Evolutionary conservation across 257 asterid species (phyloP).

Genomic region (Lycium ferocissimum): DNA sequence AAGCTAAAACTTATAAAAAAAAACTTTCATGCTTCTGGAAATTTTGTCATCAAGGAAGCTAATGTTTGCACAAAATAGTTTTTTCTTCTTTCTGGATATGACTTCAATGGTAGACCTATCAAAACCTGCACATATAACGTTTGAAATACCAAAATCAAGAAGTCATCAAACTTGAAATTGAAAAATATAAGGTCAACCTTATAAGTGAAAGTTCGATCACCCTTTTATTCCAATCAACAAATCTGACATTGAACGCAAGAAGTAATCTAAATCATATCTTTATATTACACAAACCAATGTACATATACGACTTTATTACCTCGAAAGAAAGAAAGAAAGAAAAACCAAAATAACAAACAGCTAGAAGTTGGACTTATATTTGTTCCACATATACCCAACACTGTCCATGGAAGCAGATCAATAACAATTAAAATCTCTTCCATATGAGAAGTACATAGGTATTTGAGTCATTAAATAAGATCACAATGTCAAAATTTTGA

Average conservation of each 20-base stretch:
- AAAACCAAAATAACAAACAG: neutral
- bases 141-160: neutral
- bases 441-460: neutral
- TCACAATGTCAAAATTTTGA: neutral
- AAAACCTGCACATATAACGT: too few species aligned
- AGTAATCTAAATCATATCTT: neutral
- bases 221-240: conserved; percentile 6
- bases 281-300: neutral
- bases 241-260: neutral
- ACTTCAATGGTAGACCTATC: too few species aligned
- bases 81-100: too few species aligned
- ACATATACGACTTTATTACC: neutral
- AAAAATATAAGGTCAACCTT: neutral
- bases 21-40: too few species aligned
- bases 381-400: neutral
- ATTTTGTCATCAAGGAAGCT: too few species aligned
- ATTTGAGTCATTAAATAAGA: neutral
- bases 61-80: too few species aligned
- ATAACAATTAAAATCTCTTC: neutral
- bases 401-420: too few species aligned
- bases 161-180: neutral
- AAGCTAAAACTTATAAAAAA: too few species aligned
- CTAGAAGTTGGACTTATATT: neutral
- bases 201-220: neutral
- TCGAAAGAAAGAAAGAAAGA: neutral